Conservation (phyloP, 106 monocot genomes). For the Ottelia alismoides region DNA sequence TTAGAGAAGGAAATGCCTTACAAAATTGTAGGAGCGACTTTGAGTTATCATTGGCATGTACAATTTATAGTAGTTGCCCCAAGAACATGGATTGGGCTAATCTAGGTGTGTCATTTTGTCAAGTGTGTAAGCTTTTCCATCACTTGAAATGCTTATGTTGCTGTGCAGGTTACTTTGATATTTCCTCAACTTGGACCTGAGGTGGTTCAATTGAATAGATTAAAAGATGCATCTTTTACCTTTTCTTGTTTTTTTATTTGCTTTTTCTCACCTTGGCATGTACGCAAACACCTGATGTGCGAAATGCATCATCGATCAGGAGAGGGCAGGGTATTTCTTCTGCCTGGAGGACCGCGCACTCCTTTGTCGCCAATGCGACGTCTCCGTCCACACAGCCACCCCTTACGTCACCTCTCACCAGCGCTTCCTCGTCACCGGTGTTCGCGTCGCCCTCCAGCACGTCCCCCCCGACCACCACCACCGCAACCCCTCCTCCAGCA, state of each 20-base stretch:
- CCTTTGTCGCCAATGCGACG: slow-evolving; percentile 60
- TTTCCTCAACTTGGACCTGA: too few relatives aligned
- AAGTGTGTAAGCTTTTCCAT: too few relatives aligned
- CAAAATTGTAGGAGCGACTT: too few relatives aligned
- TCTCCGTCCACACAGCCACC: slow-evolving; percentile 43
- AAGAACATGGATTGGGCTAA: too few relatives aligned
- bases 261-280: background rate
- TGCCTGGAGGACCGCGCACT: slow-evolving; percentile 79
- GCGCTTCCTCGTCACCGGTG: slow-evolving; percentile 47
- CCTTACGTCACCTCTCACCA: slow-evolving; percentile 33
- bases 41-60: too few relatives aligned
- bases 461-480: slow-evolving; percentile 1
- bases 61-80: too few relatives aligned
- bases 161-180: too few relatives aligned
- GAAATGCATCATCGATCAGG: slow-evolving; percentile 18
- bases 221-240: too few relatives aligned
- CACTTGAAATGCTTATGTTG: too few relatives aligned
- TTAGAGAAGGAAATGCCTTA: too few relatives aligned
- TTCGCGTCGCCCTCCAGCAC: slow-evolving; percentile 26
- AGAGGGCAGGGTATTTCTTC: slow-evolving; percentile 66
- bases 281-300: background rate
- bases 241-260: background rate
- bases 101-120: too few relatives aligned
- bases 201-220: too few relatives aligned
- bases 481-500: slow-evolving; percentile 7